phyloP scores from a whole-genome alignment of 805 yeast species.

The Saturnispora quitensis region DNA sequence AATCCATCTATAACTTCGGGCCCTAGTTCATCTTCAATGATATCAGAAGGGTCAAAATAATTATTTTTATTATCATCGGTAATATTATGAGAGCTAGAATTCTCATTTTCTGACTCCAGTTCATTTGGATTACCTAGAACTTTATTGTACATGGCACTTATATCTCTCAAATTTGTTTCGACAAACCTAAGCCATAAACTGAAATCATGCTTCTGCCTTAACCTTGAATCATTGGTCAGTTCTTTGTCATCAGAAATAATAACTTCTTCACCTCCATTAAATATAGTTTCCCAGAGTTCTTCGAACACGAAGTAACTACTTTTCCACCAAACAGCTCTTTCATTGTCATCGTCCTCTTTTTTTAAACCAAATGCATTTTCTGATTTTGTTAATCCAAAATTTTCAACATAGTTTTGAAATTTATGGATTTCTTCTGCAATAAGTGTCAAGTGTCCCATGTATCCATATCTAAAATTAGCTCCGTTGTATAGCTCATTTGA shows the following conservation, averaged over 20 bases:
- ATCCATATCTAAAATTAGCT: slow-evolving; percentile 59
- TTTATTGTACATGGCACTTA: slow-evolving; percentile 48
- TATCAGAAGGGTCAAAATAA: slow-evolving; percentile 8
- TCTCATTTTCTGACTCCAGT: slow-evolving; percentile 8
- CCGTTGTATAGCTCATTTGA: slow-evolving; percentile 25
- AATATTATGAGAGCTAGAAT: background rate
- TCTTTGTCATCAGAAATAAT: slow-evolving; percentile 9
- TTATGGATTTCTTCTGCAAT: slow-evolving; percentile 95
- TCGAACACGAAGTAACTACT: slow-evolving; percentile 26
- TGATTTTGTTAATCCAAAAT: slow-evolving; percentile 26
- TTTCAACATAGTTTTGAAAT: slow-evolving; percentile 32
- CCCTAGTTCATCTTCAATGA: slow-evolving; percentile 6
- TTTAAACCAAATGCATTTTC: slow-evolving; percentile 26
- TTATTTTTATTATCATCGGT: slow-evolving; percentile 5
- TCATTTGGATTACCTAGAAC: slow-evolving; percentile 42
- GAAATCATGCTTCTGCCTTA: slow-evolving; percentile 15
- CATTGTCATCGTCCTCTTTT: slow-evolving; percentile 21
- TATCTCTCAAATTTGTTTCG: slow-evolving; percentile 38
- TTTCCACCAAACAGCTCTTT: slow-evolving; percentile 23
- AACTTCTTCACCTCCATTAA: slow-evolving; percentile 9
- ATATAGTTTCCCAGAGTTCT: slow-evolving; percentile 26
- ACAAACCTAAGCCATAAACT: slow-evolving; percentile 42
- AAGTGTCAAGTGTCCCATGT: slow-evolving; percentile 92
- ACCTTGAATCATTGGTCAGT: background rate
- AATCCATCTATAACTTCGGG: slow-evolving; percentile 2